phyloP scores from a whole-genome alignment of 2,329 filamentous ascomycete species.

The Biscogniauxia marginata region DNA sequence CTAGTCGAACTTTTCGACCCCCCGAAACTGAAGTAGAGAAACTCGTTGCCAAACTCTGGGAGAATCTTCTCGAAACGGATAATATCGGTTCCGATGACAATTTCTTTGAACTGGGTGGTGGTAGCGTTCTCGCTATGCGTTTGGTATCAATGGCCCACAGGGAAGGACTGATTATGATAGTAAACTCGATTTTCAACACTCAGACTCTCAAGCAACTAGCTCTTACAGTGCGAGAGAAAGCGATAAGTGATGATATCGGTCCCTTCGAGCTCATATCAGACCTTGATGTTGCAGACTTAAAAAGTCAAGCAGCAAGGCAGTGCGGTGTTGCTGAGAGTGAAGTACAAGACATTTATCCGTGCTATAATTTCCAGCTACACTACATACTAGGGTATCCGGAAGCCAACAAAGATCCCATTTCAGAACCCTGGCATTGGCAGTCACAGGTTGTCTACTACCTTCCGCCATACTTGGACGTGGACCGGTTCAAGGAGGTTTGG shows the following conservation, averaged over 20 bases:
- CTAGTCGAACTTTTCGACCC: slow-evolving; percentile 18
- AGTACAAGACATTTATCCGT: slow-evolving; percentile 6
- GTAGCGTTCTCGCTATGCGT: slow-evolving; percentile 14
- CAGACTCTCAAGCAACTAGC: slow-evolving; percentile 2
- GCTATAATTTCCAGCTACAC: not conserved
- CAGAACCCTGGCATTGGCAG: slow-evolving; percentile 2
- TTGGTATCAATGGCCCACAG: slow-evolving; percentile 34
- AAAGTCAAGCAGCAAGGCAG: not conserved
- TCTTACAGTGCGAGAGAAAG: not conserved
- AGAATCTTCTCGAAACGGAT: slow-evolving; percentile 27
- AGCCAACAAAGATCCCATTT: not conserved
- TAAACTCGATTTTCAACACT: slow-evolving; percentile 41
- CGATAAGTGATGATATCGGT: not conserved
- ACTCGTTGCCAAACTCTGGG: slow-evolving; percentile 33
- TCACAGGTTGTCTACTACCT: not conserved
- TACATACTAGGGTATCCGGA: slow-evolving; percentile 5
- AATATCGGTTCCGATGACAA: slow-evolving; percentile 3
- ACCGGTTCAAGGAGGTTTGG: slow-evolving; percentile 1
- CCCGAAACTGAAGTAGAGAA: slow-evolving; percentile 30
- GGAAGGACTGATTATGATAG: slow-evolving; percentile 36
- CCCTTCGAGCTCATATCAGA: slow-evolving; percentile 1
- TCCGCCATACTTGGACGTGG: not conserved
- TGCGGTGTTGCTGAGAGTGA: not conserved
- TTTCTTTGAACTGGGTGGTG: slow-evolving; percentile 21
- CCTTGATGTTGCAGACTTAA: not conserved